Evolutionary conservation across 768 basidiomycete species (phyloP).

Genomic region (Strobilomyces dryophilus): DNA sequence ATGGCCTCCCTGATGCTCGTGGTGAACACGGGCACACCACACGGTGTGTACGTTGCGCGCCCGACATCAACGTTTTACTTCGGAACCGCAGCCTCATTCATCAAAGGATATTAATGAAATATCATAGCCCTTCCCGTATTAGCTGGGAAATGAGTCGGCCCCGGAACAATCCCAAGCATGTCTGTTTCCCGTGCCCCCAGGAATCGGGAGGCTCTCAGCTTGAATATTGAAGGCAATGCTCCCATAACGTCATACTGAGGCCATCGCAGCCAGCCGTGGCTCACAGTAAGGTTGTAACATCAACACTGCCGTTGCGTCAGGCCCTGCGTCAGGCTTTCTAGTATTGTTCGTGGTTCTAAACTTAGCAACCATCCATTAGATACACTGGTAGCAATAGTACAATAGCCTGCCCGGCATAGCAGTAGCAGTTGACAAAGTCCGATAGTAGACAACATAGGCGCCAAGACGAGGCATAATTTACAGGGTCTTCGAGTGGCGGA

Average conservation of each 20-base stretch:
- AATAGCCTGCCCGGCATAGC: not conserved
- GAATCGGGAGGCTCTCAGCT: conserved; percentile 4
- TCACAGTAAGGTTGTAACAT: not conserved
- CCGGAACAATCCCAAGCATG: conserved; percentile 8
- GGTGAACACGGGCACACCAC: conserved; percentile 14
- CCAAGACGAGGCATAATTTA: not conserved
- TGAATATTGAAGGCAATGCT: conserved; percentile 4
- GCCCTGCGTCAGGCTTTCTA: no score
- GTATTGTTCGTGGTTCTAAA: no score
- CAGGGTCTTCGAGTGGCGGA: not conserved
- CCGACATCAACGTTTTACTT: conserved; percentile 12
- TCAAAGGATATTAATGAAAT: not conserved
- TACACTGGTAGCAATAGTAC: no score
- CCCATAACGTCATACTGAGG: not conserved
- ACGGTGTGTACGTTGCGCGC: conserved; percentile 7
- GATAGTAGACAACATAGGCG: not conserved
- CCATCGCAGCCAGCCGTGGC: not conserved
- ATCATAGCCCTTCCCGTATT: not conserved
- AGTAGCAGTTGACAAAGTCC: not conserved
- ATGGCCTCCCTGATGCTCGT: conserved; percentile 13
- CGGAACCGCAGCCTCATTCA: conserved; percentile 19
- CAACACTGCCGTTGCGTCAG: not conserved
- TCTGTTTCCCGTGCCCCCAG: conserved; percentile 2
- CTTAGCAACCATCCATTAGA: not conserved
- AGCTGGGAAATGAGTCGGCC: conserved; percentile 17